Conservation (phyloP, 352 stramenopile species). For the Phytophthora agathidicida region DNA sequence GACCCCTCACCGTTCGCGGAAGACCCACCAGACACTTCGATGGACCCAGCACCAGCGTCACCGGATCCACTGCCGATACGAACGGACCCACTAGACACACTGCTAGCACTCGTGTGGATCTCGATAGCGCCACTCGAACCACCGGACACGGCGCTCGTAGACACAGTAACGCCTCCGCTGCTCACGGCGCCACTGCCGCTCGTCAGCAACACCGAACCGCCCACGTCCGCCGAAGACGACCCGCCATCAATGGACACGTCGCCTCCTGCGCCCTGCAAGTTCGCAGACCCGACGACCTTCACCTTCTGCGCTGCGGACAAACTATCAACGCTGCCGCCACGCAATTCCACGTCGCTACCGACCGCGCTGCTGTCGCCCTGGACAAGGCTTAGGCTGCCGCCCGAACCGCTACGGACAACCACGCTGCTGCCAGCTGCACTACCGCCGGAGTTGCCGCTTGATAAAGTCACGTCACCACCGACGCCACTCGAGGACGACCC, state of each 20-base stretch:
- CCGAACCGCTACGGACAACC: conserved; percentile 27
- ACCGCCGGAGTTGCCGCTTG: conserved; percentile 21
- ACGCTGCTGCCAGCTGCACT: conserved; percentile 15
- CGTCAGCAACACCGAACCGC: conserved; percentile 21
- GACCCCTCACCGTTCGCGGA: conserved; percentile 30
- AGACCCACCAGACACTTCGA: conserved; percentile 32
- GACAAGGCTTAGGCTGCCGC: conserved; percentile 23
- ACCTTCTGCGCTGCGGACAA: conserved; percentile 22
- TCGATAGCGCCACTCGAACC: conserved; percentile 22
- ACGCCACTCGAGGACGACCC: conserved; percentile 23
- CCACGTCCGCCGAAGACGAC: conserved; percentile 16
- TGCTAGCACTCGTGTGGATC: conserved; percentile 22
- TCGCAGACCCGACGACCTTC: conserved; percentile 28
- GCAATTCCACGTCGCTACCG: conserved; percentile 32
- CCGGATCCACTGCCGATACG: conserved; percentile 23
- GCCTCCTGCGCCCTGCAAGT: conserved; percentile 26
- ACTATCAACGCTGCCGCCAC: conserved; percentile 21
- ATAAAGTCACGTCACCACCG: conserved; percentile 32
- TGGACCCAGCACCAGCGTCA: conserved; percentile 24
- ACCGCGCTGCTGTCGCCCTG: conserved; percentile 26
- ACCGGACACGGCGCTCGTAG: conserved; percentile 15
- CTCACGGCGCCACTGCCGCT: conserved; percentile 20
- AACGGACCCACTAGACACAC: conserved; percentile 24
- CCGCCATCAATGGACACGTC: conserved; percentile 34
- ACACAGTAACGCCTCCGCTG: conserved; percentile 24